Conservation (phyloP, 2,329 filamentous ascomycete genomes). For the Rhinocladiella similis region DNA sequence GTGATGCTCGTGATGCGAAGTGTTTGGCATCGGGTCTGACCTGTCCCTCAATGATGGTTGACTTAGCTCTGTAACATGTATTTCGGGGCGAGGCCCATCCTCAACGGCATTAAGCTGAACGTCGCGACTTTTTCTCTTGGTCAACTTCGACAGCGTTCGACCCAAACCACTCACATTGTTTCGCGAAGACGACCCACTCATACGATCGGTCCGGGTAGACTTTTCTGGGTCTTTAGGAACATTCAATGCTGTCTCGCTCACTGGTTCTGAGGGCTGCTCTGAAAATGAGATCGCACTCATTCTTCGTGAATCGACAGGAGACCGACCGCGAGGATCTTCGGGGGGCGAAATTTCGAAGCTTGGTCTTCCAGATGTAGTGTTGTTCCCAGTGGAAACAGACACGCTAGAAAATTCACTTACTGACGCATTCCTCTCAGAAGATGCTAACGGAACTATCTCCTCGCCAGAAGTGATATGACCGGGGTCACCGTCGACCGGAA, state of each 20-base stretch:
- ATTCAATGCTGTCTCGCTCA: slow-evolving; percentile 9
- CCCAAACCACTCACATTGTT: slow-evolving; percentile 27
- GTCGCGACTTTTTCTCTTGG: slow-evolving; percentile 21
- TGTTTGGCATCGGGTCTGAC: slow-evolving; percentile 1
- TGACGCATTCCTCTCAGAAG: slow-evolving; percentile 26
- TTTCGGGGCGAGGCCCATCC: neutral
- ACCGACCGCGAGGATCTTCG: slow-evolving; percentile 28
- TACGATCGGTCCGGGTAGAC: slow-evolving; percentile 6
- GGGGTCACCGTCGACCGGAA: slow-evolving; percentile 74
- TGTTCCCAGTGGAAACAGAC: slow-evolving; percentile 15
- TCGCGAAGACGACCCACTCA: slow-evolving; percentile 7
- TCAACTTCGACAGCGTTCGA: slow-evolving; percentile 18
- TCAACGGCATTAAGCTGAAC: slow-evolving; percentile 6
- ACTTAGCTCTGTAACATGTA: slow-evolving; percentile 12
- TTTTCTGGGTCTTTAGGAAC: slow-evolving; percentile 13
- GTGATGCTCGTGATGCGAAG: slow-evolving; percentile 7
- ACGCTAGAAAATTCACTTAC: slow-evolving; percentile 17
- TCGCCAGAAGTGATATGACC: slow-evolving; percentile 38
- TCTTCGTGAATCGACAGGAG: slow-evolving; percentile 28
- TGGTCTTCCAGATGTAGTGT: slow-evolving; percentile 32
- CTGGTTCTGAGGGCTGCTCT: slow-evolving; percentile 22
- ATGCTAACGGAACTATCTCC: slow-evolving; percentile 28
- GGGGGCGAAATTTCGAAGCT: slow-evolving; percentile 41
- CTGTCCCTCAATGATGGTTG: slow-evolving; percentile 6
- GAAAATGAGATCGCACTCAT: slow-evolving; percentile 34